A percentile compares a stretch with the other conserved stretches of the same genome.
Conservation (phyloP, 108 stramenopile species). For the Skeletonema menzelii region DNA sequence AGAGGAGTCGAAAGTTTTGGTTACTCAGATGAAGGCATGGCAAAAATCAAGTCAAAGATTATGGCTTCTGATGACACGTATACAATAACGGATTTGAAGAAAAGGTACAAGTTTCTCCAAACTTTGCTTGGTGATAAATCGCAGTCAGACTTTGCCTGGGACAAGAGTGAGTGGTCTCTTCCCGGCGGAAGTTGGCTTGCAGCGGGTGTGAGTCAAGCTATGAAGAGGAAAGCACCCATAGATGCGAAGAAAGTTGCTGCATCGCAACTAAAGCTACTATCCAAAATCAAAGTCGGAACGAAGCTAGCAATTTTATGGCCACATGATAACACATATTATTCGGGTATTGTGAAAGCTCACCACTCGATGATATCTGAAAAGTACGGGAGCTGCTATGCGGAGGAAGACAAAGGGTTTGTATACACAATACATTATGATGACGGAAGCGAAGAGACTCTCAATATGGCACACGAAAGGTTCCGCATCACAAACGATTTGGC, state of each 20-base stretch:
- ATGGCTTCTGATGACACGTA: not conserved
- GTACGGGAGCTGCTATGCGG: not conserved
- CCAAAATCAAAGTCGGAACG: not conserved
- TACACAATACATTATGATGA: constrained; percentile 5
- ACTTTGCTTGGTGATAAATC: constrained; percentile 7
- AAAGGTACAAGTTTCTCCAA: constrained; percentile 33
- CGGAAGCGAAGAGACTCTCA: not conserved
- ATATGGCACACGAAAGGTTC: not conserved
- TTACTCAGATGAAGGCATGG: constrained; percentile 6
- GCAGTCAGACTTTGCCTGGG: not conserved
- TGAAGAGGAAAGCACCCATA: not conserved
- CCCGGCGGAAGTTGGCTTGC: constrained; percentile 27
- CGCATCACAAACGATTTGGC: not conserved
- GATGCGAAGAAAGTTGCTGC: not conserved
- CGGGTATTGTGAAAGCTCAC: not conserved
- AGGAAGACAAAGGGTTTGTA: not conserved
- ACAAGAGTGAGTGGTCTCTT: constrained; percentile 1
- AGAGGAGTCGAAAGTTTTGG: constrained; percentile 41
- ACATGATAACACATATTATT: not conserved
- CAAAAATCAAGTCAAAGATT: constrained; percentile 39
- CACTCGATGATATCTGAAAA: not conserved
- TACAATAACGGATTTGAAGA: constrained; percentile 10
- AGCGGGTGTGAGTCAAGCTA: constrained; percentile 3
- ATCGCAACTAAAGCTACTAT: not conserved
- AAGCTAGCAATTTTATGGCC: not conserved